Evolutionary conservation across 768 basidiomycete genomes (phyloP).

Genomic region (Pulveroboletus sp.): DNA sequence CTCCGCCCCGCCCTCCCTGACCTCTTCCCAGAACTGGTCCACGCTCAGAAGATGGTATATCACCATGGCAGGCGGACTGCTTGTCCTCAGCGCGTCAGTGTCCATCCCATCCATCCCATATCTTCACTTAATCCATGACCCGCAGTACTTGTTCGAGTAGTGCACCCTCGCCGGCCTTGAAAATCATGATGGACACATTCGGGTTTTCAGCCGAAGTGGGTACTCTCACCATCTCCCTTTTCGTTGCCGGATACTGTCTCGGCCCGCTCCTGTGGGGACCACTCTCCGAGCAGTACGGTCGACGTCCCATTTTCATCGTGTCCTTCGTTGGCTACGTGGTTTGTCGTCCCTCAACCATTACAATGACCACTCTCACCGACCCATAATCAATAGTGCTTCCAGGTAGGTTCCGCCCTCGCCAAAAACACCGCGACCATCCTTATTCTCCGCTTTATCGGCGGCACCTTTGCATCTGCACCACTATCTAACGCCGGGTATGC

Average conservation of each 20-base stretch:
- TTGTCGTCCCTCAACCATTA: constrained; percentile 10
- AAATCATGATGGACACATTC: constrained; percentile 45
- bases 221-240: constrained; percentile 57
- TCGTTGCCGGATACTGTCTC: constrained; percentile 66
- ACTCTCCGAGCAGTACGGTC: constrained; percentile 52
- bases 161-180: constrained; percentile 50
- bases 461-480: constrained; percentile 66
- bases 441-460: constrained; percentile 68
- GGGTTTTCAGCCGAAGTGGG: constrained; percentile 49
- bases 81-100: constrained; percentile 56
- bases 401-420: constrained; percentile 60
- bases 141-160: constrained; percentile 62
- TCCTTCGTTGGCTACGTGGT: constrained; percentile 58
- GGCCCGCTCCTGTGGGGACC: constrained; percentile 63
- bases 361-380: not conserved
- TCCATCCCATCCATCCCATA: not conserved
- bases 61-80: constrained; percentile 44
- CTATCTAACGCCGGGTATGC: constrained; percentile 65
- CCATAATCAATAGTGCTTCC: constrained; percentile 44
- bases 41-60: constrained; percentile 46
- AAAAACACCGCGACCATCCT: constrained; percentile 63
- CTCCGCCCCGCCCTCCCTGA: not conserved
- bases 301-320: constrained; percentile 55
- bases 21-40: constrained; percentile 47
- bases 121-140: not conserved